phyloP scores from a whole-genome alignment of 2,329 filamentous ascomycete species.

The Alternaria tenuissima region DNA sequence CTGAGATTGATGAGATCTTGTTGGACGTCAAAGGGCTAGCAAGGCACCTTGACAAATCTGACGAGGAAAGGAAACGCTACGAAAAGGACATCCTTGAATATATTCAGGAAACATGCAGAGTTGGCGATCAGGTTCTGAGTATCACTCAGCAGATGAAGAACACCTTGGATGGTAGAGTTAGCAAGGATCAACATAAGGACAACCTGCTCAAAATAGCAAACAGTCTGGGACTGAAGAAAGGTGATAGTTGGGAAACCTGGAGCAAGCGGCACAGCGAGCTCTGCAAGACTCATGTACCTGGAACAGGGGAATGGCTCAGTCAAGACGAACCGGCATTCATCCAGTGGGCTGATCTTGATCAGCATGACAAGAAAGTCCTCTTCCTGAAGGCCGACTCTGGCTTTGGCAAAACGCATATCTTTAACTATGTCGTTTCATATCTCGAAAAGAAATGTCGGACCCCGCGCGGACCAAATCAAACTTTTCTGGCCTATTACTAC shows the following conservation, averaged over 20 bases:
- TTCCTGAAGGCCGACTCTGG: background rate
- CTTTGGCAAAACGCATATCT: background rate
- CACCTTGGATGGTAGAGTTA: background rate
- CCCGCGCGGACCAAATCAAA: background rate
- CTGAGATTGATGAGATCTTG: background rate
- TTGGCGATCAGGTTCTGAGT: background rate
- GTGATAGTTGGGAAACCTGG: slow-evolving; percentile 7
- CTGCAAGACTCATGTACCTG: slow-evolving; percentile 4
- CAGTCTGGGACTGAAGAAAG: background rate
- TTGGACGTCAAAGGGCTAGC: background rate
- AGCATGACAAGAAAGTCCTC: background rate
- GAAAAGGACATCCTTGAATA: background rate
- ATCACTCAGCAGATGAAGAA: slow-evolving; percentile 5
- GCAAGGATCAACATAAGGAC: background rate
- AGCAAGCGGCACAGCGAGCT: slow-evolving; percentile 8
- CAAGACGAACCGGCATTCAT: background rate
- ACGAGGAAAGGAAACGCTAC: background rate
- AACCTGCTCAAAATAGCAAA: background rate
- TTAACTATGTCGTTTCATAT: background rate
- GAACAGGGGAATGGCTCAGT: slow-evolving; percentile 11
- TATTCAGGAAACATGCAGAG: background rate
- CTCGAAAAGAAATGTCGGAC: slow-evolving; percentile 2
- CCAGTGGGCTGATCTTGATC: background rate
- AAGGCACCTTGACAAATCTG: background rate
- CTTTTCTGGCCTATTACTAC: slow-evolving; percentile 25